These are phyloP conservation scores for Spathaspora hagerdaliae DNA, from an alignment of 805 yeast species.

Conservation along the genomic window DNA sequence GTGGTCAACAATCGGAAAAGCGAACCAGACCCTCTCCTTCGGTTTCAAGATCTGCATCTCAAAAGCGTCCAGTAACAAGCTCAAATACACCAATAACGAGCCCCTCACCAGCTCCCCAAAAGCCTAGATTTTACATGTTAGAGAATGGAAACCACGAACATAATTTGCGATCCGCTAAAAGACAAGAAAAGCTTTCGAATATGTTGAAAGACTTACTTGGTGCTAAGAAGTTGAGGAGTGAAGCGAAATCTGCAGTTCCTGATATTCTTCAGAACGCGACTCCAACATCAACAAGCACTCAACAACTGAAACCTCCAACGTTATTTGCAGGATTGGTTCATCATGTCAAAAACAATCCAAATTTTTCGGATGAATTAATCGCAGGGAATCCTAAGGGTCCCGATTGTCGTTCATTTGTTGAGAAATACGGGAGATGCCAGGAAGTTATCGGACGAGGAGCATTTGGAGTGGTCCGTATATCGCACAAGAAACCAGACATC, in stretches of 20 bases:
- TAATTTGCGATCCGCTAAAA: slow-evolving; percentile 65
- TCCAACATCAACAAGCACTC: slow-evolving; percentile 5
- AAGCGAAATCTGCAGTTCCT: slow-evolving; percentile 72
- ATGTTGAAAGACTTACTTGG: slow-evolving; percentile 78
- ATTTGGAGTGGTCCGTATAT: slow-evolving; percentile 86
- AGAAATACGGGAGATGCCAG: slow-evolving; percentile 91
- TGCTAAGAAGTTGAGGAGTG: slow-evolving; percentile 64
- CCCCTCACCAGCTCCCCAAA: slow-evolving; percentile 1
- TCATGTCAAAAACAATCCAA: slow-evolving; percentile 41
- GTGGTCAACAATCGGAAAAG: not conserved
- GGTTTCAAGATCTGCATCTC: not conserved
- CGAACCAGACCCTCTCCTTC: not conserved
- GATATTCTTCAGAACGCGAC: slow-evolving; percentile 35
- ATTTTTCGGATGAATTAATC: slow-evolving; percentile 18
- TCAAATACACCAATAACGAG: not conserved
- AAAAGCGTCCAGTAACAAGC: not conserved
- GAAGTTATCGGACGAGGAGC: slow-evolving; percentile 93
- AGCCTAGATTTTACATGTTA: slow-evolving; percentile 48
- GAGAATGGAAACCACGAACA: slow-evolving; percentile 82
- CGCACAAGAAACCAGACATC: slow-evolving; percentile 57
- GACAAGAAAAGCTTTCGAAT: slow-evolving; percentile 72
- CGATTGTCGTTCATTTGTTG: slow-evolving; percentile 61
- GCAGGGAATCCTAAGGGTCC: slow-evolving; percentile 8
- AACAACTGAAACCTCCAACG: slow-evolving; percentile 54
- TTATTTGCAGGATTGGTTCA: slow-evolving; percentile 62